Evolutionary conservation across 495 filamentous ascomycete species (phyloP), one percentile per base, ranked within the genome.

Genomic region (Neohortaea acidophila): DNA sequence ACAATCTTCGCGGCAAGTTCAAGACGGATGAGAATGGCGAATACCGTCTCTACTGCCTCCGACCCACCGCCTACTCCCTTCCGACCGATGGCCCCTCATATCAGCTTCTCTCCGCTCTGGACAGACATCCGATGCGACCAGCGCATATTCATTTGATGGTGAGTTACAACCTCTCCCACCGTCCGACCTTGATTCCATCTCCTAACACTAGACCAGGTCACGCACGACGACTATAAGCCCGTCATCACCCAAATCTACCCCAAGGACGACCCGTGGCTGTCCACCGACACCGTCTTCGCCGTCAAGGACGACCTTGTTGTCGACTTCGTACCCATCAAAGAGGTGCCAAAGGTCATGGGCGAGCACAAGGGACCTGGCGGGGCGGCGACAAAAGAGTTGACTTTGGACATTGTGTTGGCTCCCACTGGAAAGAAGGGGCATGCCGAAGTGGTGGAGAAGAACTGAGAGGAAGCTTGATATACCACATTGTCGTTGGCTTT

Each of bases 1-100:
- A 80, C 69, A 87, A 87, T 67, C 68, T 87, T 18, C 70, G 82
- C 37, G 82, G 82, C 55, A 86, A 85, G 63, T 85, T 84, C 69
- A 70, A 66, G 48, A 69, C 74, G 48, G 73, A 89, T 63, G 75
- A 68, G 48, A 69, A 84, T 43, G 81, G 81, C 54, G 63, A 73
- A 45, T 89, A 81, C 65, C 65, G 58, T 52, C 79, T 81, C 61
- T 85, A 86, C 70, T 85, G 79, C 69, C 72, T 83, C 53, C 71
- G 80, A 58, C 82, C 82, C 0, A 84, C 79, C 1, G 73, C 79
- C 4, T 89, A 89, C 65, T 76, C 73, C 4, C 66, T 87, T 32
- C 81, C 81, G 28, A 73, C 68, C 53, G 79, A 87, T 54, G 79
- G 77, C 4, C 79, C 82, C 42, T 73, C 76, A 39, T 77, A 69